Conservation (phyloP, 371 early-diverging fungal species). For the Encephalitozoon hellem region DNA sequence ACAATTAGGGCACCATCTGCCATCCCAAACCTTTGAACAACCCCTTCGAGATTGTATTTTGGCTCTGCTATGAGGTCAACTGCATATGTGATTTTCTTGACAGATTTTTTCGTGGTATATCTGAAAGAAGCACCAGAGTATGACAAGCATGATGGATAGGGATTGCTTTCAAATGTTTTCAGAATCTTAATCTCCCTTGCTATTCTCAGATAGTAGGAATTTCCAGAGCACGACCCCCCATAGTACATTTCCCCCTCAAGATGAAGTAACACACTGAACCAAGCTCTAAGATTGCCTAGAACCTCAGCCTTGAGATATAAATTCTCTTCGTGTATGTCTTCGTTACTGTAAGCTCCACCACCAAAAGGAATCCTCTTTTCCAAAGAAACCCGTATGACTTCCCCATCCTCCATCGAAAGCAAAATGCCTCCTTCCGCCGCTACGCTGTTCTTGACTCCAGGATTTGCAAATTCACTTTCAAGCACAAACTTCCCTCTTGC, state of each 20-base stretch:
- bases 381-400: not conserved
- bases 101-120: not conserved
- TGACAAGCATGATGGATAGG: not conserved
- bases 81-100: not conserved
- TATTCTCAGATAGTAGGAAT: not conserved
- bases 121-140: not conserved
- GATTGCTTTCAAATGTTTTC: not conserved
- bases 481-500: not conserved
- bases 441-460: not conserved
- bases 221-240: not conserved
- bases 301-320: not conserved
- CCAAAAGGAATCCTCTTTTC: not conserved
- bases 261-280: not conserved
- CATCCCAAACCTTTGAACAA: not conserved
- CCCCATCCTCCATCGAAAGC: not conserved
- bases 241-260: not conserved
- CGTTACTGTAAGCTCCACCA: not conserved
- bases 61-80: not conserved
- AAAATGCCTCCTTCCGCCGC: not conserved
- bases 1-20: not conserved
- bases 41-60: not conserved
- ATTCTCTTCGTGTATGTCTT: not conserved
- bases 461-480: slow-evolving; percentile 10
- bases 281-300: not conserved
- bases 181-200: not conserved